Evolutionary conservation across 345 rosid genomes (phyloP).

Genomic region (Alliaria petiolata): DNA sequence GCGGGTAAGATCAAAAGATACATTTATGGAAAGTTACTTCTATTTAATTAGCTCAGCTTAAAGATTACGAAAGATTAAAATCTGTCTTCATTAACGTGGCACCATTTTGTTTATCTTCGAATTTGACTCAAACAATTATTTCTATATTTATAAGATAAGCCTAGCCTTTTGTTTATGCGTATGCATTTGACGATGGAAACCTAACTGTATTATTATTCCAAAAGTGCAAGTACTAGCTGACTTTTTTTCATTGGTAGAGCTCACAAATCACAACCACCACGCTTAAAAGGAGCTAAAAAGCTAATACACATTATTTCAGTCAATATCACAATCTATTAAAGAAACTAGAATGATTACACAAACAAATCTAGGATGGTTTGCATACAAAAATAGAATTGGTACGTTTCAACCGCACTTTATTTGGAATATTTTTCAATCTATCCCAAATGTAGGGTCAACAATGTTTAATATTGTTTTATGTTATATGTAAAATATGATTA

Average conservation of each 20-base stretch:
- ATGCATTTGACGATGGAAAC: conserved; percentile 15
- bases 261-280: conserved; percentile 4
- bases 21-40: not conserved
- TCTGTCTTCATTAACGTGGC: not conserved
- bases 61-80: not conserved
- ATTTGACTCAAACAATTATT: conserved; percentile 8
- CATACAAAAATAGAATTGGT: not conserved
- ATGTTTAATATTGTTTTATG: not conserved
- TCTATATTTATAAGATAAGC: not conserved
- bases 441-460: not conserved
- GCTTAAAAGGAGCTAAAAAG: conserved; percentile 6
- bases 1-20: conserved; percentile 21
- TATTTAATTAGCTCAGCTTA: not conserved
- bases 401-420: not conserved
- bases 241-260: conserved; percentile 14
- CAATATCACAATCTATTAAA: not conserved
- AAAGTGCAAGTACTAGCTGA: conserved; percentile 25
- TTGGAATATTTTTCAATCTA: not conserved
- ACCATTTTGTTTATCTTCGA: conserved; percentile 9
- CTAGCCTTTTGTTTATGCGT: not conserved
- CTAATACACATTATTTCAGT: not conserved
- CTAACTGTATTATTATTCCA: conserved; percentile 17
- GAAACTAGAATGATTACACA: not conserved
- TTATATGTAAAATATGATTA: not conserved
- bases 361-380: not conserved